Base-by-base conservation (phyloP, 2,329 filamentous ascomycete species). In the Teratosphaeria nubilosa region DNA sequence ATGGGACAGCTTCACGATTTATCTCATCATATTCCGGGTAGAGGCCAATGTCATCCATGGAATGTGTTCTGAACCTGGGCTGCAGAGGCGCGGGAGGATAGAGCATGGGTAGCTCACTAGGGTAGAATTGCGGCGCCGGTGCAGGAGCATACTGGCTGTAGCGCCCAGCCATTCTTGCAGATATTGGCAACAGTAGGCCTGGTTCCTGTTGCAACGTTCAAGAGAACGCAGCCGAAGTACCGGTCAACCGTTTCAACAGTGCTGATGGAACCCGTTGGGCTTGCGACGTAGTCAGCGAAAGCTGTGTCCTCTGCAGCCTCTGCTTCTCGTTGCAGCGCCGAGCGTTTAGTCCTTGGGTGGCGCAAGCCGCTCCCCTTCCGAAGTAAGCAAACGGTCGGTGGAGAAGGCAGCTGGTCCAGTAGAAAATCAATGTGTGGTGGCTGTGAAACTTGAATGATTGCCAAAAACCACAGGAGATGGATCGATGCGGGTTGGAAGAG, bases 21-120 rank as follows among this genome's bases (percentile, higher is more conserved):
- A 65, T 57, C 34, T 71, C 69, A 30, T 70, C 69, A 55, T 66
- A 66, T 24, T 69, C 69, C 9, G 67, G 63, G 34, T 70, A 71
- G 55, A 57, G 63, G 56, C 68, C 66, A 24, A 72, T 60, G 54
- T 63, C 69, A 54, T 72, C 70, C 56, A 66, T 66, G 6, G 70
- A 69, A 56, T 69, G 62, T 11, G 66, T 69, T 11, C 41, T 22
- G 41, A 48, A 48, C 41, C 41, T 48, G n/a, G 41, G 41, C 51
- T 70, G 68, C 20, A 71, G 55, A 34, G 60, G 56, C 41, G 67
- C 63, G 10, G 66, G 62, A 51, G 69, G 65, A 57, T 71, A 67
- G 41, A 22, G 41, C 56, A 69, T 66, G 22, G 65, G 60, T 55
- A 67, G 66, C 53, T 68, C 65, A 65, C 54, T 60, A 63, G 66